Evolutionary conservation across 1,139 yeast species (phyloP), one percentile per base, ranked within the genome.

Genomic region (Candida sojae): DNA sequence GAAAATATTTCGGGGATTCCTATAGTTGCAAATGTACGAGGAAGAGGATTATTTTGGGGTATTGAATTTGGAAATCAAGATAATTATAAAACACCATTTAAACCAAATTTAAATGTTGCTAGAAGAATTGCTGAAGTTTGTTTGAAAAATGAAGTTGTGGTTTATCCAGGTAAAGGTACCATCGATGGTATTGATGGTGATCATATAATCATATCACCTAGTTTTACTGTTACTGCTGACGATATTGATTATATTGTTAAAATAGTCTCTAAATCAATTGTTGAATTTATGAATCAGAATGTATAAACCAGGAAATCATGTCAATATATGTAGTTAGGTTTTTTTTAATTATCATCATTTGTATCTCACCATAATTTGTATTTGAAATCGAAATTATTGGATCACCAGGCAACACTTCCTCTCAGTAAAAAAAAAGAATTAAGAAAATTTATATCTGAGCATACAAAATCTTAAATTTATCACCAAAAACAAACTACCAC

Each of bases 31-130:
- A 83, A 82, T 53, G 75, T 82, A 40, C 76, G 87, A 67, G 87
- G 87, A 39, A 63, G 76, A 51, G 86, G 86, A 51, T 80, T 83
- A 21, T 83, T 83, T 64, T 80, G 85, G 80, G 69, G 82, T 5
- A 56, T 82, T 49, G 87, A 83, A 61, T 67, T 80, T 45, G 83
- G 81, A 53, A 72, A 80, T 57, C 71, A 82, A 59, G 72, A 72
- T 48, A 59, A 48, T 9, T 75, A 84, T 33, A 80, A 79, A 53
- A 80, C 78, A 54, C 67, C 73, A 8, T 79, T 79, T 53, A 70
- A 68, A 21, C 59, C 67, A 10, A 59, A 59, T 6, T 46, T 67
- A 25, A 62, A 64, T 28, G 62, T 74, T 39, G 75, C 71, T 28
- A 59, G 63, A 42, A 61, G 61, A 38, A 62, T 79, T 44, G 65